Evolutionary conservation across 345 rosid genomes (phyloP), one percentile per base, ranked within the genome.

Genomic region (Arabis alpina): DNA sequence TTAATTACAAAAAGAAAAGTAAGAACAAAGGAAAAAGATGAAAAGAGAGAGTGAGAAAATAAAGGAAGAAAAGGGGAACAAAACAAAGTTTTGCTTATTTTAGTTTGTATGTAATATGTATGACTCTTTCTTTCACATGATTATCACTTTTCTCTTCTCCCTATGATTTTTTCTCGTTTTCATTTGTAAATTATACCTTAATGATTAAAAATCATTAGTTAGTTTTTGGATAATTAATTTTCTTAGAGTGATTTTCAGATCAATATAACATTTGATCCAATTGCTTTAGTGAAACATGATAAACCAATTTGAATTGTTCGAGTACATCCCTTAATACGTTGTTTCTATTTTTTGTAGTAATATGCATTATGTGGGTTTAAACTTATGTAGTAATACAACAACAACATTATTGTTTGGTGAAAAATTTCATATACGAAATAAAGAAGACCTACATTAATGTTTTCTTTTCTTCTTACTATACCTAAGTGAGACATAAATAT

Each of bases 81-180:
- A 68, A 54, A 68, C 70, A 68, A 75, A 68, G 61, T 75, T 75
- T 69, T 75, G 60, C 65, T 61, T 68, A 54, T 75, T 68, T 74
- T 61, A 68, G 70, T 59, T 75, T 55, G 58, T 34, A 34, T 19
- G 23, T 19, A 19, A 19, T 28, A 28, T 32, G 34, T 53, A 60
- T 75, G 56, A 60, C 68, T 59, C 55, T 59, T 55, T 68, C 40
- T 39, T 54, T 68, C 75, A 75, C 79, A 75, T 75, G 70, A 75
- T 54, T 75, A 37, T 68, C 70, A 61, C 79, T 62, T 68, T 68
- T 68, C 51, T 75, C 64, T 61, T 55, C 64, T 68, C 56, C 78
- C 78, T 47, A 75, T 54, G 70, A 19, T 19, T 19, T 19, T 61
- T 10, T 47, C 61, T 13, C 4, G 51, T 30, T 61, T 61, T 75